A percentile compares a stretch with the other conserved stretches of the same genome.
These are phyloP conservation scores for Clonostachys rosea DNA, from an alignment of 2,329 filamentous ascomycete species.

Conservation along the genomic window DNA sequence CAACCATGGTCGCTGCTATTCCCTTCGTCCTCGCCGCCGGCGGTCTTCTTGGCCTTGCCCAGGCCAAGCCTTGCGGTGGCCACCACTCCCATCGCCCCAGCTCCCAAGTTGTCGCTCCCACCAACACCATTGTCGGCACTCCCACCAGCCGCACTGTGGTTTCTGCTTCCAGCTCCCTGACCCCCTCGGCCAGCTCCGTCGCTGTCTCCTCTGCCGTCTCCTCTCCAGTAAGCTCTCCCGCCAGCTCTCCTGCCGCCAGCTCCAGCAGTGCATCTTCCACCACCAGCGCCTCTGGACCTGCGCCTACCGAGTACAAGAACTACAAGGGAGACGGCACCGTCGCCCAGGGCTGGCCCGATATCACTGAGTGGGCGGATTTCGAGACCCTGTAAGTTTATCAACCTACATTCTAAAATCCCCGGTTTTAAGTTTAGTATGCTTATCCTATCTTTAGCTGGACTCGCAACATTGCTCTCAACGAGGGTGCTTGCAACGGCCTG, in stretches of 20 bases:
- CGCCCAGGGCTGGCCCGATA: conserved; percentile 1
- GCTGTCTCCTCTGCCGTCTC: neutral
- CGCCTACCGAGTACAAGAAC: neutral
- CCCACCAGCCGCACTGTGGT: too few relatives aligned
- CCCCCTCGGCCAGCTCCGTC: too few relatives aligned
- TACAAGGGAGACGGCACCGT: conserved; percentile 1
- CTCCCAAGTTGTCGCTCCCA: too few relatives aligned
- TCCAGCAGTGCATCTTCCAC: neutral
- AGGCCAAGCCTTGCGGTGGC: too few relatives aligned
- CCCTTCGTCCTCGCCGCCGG: too few relatives aligned
- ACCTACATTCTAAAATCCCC: neutral
- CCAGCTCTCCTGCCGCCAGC: neutral
- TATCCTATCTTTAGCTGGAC: neutral
- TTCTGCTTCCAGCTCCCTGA: too few relatives aligned
- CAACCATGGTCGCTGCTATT: too few relatives aligned
- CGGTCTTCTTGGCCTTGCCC: too few relatives aligned
- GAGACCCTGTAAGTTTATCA: neutral
- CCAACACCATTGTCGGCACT: too few relatives aligned
- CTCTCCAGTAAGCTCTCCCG: neutral
- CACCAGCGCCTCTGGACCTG: neutral
- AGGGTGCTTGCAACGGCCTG: neutral
- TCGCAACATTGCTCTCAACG: neutral
- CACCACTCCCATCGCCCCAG: too few relatives aligned
- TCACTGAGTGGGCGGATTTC: conserved; percentile 1
- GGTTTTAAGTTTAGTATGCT: neutral